phyloP scores from a whole-genome alignment of 2,329 filamentous ascomycete genomes.

The Colletotrichum plurivorum region DNA sequence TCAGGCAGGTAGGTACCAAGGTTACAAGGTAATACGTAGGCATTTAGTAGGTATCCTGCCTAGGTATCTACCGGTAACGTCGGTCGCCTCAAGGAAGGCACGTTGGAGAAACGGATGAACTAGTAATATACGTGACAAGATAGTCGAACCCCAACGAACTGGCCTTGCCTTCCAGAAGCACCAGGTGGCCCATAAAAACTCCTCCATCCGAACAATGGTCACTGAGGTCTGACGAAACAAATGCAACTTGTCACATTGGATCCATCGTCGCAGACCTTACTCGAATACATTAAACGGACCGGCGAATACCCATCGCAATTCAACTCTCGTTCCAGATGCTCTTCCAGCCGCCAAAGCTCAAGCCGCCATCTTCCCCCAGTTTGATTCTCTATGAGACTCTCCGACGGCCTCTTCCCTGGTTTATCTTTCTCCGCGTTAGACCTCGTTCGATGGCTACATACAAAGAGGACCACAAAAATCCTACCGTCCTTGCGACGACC shows the following conservation, averaged over 20 bases:
- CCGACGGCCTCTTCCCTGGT: conserved; percentile 21
- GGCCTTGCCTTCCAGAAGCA: background rate
- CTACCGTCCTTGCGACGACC: conserved; percentile 25
- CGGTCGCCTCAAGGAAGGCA: conserved; percentile 13
- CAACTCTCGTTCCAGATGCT: background rate
- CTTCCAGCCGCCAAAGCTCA: background rate
- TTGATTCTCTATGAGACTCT: conserved; percentile 13
- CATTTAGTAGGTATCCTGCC: background rate
- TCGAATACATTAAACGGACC: conserved; percentile 22
- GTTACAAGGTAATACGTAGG: background rate
- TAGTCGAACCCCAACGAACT: background rate
- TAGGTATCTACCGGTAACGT: background rate
- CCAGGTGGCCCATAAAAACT: background rate
- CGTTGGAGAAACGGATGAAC: conserved; percentile 25
- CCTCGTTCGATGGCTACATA: conserved; percentile 12
- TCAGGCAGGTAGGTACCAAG: background rate
- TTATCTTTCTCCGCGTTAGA: background rate
- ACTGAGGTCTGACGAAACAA: conserved; percentile 16
- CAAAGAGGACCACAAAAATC: background rate
- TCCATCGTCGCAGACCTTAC: conserved; percentile 14
- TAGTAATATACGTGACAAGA: conserved; percentile 1
- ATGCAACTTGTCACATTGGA: conserved; percentile 1
- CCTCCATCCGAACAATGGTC: conserved; percentile 26
- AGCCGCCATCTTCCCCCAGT: conserved; percentile 6
- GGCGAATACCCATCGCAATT: conserved; percentile 4